Conservation (phyloP, 192 early-diverging fungal species). For the Chytriomyces sp. region DNA sequence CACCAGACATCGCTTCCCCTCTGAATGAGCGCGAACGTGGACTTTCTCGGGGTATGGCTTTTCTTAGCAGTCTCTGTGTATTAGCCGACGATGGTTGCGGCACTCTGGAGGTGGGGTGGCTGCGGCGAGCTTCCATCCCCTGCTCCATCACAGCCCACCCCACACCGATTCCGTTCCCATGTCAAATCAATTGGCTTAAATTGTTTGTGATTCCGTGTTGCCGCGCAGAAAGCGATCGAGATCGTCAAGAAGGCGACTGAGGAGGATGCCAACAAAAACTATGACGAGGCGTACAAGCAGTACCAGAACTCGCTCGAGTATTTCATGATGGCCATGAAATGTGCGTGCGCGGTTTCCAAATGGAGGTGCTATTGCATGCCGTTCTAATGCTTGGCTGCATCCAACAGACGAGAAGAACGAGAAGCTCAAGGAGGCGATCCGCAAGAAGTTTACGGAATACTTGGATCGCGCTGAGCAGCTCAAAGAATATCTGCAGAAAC, state of each 20-base stretch:
- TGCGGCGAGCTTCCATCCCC: too few relatives aligned
- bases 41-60: too few relatives aligned
- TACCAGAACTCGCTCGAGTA: slow-evolving; percentile 92
- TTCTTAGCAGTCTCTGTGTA: too few relatives aligned
- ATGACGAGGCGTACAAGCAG: slow-evolving; percentile 85
- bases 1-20: too few relatives aligned
- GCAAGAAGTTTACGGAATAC: slow-evolving; percentile 91
- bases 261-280: slow-evolving; percentile 87
- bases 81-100: too few relatives aligned
- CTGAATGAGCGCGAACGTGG: too few relatives aligned
- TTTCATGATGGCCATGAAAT: slow-evolving; percentile 94
- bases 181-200: too few relatives aligned
- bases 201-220: too few relatives aligned
- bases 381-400: not conserved
- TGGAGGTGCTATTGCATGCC: not conserved
- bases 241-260: slow-evolving; percentile 92
- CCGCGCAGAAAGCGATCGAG: slow-evolving; percentile 79
- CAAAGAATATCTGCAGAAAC: slow-evolving; percentile 79
- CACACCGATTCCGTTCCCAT: too few relatives aligned
- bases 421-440: slow-evolving; percentile 76
- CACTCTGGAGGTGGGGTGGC: too few relatives aligned
- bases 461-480: slow-evolving; percentile 91
- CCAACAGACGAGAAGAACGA: slow-evolving; percentile 92
- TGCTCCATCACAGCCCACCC: too few relatives aligned
- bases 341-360: slow-evolving; percentile 58